A percentile compares a stretch with the other conserved stretches of the same genome.
phyloP scores from a whole-genome alignment of 1,139 yeast species.

The Magnusiomyces tetraspermus region DNA sequence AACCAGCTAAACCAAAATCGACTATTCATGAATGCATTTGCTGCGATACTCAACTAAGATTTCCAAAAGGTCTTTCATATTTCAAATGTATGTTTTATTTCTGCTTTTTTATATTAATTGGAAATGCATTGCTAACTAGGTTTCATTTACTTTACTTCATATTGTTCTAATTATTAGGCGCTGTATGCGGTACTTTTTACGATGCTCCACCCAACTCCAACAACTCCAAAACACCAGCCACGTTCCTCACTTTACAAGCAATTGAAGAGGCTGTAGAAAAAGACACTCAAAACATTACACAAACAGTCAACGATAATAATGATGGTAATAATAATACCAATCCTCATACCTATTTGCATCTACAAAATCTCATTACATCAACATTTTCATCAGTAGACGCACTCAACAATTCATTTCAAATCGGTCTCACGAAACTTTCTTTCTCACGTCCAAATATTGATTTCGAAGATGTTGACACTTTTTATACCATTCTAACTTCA shows the following conservation, averaged over 20 bases:
- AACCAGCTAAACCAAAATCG: constrained; percentile 1
- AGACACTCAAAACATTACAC: neutral
- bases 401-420: constrained; percentile 23
- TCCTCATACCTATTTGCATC: too few species aligned
- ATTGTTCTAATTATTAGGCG: constrained; percentile 12
- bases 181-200: constrained; percentile 26
- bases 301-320: neutral
- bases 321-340: too few species aligned
- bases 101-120: too few species aligned
- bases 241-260: constrained; percentile 9
- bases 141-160: too few species aligned
- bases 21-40: constrained; percentile 36
- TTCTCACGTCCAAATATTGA: constrained; percentile 26
- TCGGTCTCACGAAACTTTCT: constrained; percentile 19
- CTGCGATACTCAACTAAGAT: constrained; percentile 51
- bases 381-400: constrained; percentile 22
- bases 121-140: too few species aligned
- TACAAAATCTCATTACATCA: constrained; percentile 17
- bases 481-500: constrained; percentile 20
- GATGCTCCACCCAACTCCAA: constrained; percentile 15
- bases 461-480: constrained; percentile 19
- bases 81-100: constrained; percentile 48
- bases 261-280: constrained; percentile 4
- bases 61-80: constrained; percentile 40
- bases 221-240: constrained; percentile 2